Conservation (phyloP, 257 asterid species). For the Anisodus tanguticus region DNA sequence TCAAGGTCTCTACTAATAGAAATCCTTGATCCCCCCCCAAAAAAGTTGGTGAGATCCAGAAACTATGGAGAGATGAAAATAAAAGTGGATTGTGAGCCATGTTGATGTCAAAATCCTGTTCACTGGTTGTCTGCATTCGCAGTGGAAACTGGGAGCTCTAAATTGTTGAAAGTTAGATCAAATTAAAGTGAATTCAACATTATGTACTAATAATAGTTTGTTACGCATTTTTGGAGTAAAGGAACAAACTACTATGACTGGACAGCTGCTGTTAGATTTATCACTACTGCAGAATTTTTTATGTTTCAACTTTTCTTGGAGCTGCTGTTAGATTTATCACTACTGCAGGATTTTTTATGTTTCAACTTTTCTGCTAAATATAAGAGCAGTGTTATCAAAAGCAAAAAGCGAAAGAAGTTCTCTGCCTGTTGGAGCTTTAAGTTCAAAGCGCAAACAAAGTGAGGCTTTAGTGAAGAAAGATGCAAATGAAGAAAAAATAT, state of each 20-base stretch:
- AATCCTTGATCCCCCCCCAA: neutral
- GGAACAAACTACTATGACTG: neutral
- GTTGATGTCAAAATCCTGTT: neutral
- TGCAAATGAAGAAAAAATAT: neutral
- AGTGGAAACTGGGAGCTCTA: neutral
- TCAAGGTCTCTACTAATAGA: neutral
- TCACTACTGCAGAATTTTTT: neutral
- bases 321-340: neutral
- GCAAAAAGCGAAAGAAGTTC: neutral
- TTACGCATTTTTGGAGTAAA: neutral
- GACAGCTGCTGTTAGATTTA: neutral
- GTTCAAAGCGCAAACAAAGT: neutral
- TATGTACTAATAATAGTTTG: neutral
- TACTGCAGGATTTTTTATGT: neutral
- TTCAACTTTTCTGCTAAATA: neutral
- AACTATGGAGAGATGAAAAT: neutral
- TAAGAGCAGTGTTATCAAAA: neutral
- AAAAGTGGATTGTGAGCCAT: neutral
- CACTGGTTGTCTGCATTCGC: neutral
- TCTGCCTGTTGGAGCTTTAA: neutral
- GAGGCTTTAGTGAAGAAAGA: neutral
- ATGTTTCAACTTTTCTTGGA: neutral
- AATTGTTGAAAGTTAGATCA: neutral
- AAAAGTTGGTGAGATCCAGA: neutral
- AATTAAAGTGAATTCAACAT: neutral